Percentiles rank a stretch among this genome's conserved stretches.
phyloP scores from a whole-genome alignment of 164 flowering plant species.

The Berberis vulgaris region DNA sequence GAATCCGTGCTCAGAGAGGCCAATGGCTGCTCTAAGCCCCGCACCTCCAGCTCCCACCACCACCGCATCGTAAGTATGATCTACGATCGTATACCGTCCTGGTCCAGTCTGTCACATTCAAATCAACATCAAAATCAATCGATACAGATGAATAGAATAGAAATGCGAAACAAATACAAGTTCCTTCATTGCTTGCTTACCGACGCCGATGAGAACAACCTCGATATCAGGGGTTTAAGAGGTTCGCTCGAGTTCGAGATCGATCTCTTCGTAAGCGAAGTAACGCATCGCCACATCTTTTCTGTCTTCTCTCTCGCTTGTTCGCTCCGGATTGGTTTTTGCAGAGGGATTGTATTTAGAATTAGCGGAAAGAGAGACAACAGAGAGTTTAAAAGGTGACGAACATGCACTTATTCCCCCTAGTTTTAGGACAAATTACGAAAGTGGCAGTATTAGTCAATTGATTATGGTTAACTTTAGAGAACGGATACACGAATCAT shows the following conservation, averaged over 20 bases:
- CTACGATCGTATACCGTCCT: slow-evolving; percentile 65
- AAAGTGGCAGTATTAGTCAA: too few relatives aligned
- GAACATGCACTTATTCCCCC: too few relatives aligned
- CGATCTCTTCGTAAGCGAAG: slow-evolving; percentile 32
- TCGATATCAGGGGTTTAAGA: slow-evolving; percentile 30
- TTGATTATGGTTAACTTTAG: too few relatives aligned
- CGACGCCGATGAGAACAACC: slow-evolving; percentile 52
- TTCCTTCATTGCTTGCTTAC: slow-evolving; percentile 18
- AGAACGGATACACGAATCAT: too few relatives aligned
- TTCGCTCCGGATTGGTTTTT: too few relatives aligned
- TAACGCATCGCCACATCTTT: slow-evolving; percentile 81
- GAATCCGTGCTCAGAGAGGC: slow-evolving; percentile 88
- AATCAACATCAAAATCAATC: not conserved
- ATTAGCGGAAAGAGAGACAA: too few relatives aligned
- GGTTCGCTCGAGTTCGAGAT: slow-evolving; percentile 23
- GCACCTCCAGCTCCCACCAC: slow-evolving; percentile 96
- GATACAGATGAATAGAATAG: not conserved
- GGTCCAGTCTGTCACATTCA: slow-evolving; percentile 26
- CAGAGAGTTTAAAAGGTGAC: too few relatives aligned
- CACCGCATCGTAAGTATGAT: slow-evolving; percentile 85
- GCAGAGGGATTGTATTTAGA: too few relatives aligned
- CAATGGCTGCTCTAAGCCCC: slow-evolving; percentile 84
- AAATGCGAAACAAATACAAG: not conserved
- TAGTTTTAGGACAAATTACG: too few relatives aligned
- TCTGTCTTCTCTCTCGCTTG: slow-evolving; percentile 10